These are phyloP conservation scores for Sporodiniella umbellata DNA, from an alignment of 371 early-diverging fungal genomes.

Conservation along the genomic window DNA sequence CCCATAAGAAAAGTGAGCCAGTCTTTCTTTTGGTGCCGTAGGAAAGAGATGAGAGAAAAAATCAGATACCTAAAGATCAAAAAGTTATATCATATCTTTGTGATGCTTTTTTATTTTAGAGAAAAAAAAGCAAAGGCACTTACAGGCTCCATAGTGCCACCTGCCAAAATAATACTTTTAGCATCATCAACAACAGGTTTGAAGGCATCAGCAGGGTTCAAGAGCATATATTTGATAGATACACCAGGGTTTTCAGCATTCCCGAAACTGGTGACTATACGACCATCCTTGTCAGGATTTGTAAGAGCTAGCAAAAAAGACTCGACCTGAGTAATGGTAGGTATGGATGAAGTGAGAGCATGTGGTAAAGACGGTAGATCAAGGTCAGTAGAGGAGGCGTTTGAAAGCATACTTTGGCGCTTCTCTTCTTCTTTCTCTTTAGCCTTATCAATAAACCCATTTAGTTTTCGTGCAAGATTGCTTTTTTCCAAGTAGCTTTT, in stretches of 20 bases:
- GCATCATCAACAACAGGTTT: slow-evolving; percentile 77
- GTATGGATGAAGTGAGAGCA: slow-evolving; percentile 22
- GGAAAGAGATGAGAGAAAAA: slow-evolving; percentile 54
- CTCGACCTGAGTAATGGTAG: slow-evolving; percentile 53
- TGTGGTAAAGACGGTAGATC: slow-evolving; percentile 1
- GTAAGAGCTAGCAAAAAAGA: slow-evolving; percentile 58
- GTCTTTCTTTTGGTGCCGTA: slow-evolving; percentile 31
- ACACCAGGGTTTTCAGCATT: slow-evolving; percentile 15
- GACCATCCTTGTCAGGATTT: slow-evolving; percentile 67
- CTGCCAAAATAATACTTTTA: slow-evolving; percentile 84
- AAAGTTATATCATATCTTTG: not conserved
- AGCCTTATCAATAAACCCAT: slow-evolving; percentile 52
- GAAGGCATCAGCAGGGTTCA: slow-evolving; percentile 88
- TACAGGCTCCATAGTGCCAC: slow-evolving; percentile 97
- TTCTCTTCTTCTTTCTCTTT: slow-evolving; percentile 36
- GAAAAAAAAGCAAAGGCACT: slow-evolving; percentile 7
- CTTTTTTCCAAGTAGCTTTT: slow-evolving; percentile 68
- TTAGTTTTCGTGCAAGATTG: slow-evolving; percentile 71
- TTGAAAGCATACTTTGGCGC: too few species aligned
- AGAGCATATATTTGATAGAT: slow-evolving; percentile 67
- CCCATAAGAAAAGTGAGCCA: slow-evolving; percentile 73
- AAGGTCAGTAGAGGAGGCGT: too few species aligned
- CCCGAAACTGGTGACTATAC: slow-evolving; percentile 50
- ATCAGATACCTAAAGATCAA: slow-evolving; percentile 32
- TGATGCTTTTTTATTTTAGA: too few species aligned